Conservation (phyloP, 768 basidiomycete genomes). For the Leccinum rimulosum region DNA sequence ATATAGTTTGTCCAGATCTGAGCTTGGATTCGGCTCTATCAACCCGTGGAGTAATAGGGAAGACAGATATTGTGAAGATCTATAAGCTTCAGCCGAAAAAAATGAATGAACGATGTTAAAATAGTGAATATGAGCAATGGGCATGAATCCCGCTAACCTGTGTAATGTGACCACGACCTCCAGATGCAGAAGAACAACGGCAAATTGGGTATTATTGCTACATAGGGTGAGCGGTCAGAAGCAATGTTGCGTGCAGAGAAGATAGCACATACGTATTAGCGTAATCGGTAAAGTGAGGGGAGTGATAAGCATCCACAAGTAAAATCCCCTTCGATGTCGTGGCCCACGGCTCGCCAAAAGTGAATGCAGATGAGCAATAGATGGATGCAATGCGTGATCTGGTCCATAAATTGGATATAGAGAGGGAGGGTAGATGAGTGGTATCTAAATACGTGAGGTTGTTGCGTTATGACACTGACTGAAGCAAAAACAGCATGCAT, state of each 20-base stretch:
- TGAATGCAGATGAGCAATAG: constrained; percentile 44
- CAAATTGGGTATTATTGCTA: constrained; percentile 79
- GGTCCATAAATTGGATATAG: constrained; percentile 43
- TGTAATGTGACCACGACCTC: constrained; percentile 84
- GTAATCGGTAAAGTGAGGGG: constrained; percentile 77
- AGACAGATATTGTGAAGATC: constrained; percentile 65
- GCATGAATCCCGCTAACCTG: constrained; percentile 42
- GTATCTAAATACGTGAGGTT: constrained; percentile 43
- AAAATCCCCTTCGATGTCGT: constrained; percentile 63
- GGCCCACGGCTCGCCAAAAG: constrained; percentile 57
- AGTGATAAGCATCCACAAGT: constrained; percentile 59
- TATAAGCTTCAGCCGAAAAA: constrained; percentile 48
- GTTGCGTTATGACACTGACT: neutral
- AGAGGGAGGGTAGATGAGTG: constrained; percentile 44
- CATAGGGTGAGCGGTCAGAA: constrained; percentile 2
- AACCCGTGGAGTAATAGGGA: constrained; percentile 52
- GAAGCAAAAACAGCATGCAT: neutral
- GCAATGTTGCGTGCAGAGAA: neutral
- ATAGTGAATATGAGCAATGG: neutral
- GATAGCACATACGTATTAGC: constrained; percentile 60
- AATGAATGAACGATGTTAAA: neutral
- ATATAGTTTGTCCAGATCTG: constrained; percentile 60
- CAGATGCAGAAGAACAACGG: constrained; percentile 85
- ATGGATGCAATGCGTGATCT: constrained; percentile 30
- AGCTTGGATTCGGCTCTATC: constrained; percentile 55